Conservation (phyloP, 345 rosid genomes). For the Arabis hirsuta region DNA sequence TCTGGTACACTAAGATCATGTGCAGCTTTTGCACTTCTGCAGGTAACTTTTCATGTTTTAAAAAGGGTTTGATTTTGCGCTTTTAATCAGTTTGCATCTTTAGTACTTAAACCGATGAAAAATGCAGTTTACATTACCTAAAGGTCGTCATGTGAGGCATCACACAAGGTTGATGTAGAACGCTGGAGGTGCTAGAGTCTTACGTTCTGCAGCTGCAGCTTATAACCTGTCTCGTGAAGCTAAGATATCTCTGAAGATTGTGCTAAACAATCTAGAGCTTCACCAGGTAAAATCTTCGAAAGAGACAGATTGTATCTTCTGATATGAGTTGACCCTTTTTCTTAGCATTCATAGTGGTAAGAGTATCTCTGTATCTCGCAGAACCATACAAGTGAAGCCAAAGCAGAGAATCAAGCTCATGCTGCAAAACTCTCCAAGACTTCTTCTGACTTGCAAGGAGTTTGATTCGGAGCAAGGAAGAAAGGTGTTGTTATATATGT, state of each 20-base stretch:
- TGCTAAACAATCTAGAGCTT: constrained; percentile 84
- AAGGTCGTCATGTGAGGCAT: constrained; percentile 82
- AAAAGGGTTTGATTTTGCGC: background rate
- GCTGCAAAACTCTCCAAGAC: constrained; percentile 4
- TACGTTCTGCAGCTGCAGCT: constrained; percentile 92
- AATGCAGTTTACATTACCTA: constrained; percentile 84
- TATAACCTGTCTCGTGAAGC: constrained; percentile 73
- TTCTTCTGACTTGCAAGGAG: constrained; percentile 1
- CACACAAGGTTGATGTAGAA: constrained; percentile 87
- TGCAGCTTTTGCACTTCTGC: constrained; percentile 89
- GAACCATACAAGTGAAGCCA: constrained; percentile 14
- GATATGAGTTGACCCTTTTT: constrained; percentile 18
- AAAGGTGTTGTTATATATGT: constrained; percentile 18
- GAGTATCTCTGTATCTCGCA: constrained; percentile 22
- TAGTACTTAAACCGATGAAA: constrained; percentile 17
- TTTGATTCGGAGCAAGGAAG: constrained; percentile 23
- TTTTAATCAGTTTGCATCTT: too few relatives aligned
- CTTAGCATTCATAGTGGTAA: constrained; percentile 10
- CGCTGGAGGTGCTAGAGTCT: constrained; percentile 70
- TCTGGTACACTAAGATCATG: constrained; percentile 62
- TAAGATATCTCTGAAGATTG: constrained; percentile 77
- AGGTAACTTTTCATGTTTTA: constrained; percentile 48
- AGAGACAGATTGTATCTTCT: constrained; percentile 31
- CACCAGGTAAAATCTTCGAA: constrained; percentile 55
- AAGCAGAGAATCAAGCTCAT: constrained; percentile 20